Base-by-base conservation (phyloP, 2,329 filamentous ascomycete genomes). In the Calonectria fujianensis region DNA sequence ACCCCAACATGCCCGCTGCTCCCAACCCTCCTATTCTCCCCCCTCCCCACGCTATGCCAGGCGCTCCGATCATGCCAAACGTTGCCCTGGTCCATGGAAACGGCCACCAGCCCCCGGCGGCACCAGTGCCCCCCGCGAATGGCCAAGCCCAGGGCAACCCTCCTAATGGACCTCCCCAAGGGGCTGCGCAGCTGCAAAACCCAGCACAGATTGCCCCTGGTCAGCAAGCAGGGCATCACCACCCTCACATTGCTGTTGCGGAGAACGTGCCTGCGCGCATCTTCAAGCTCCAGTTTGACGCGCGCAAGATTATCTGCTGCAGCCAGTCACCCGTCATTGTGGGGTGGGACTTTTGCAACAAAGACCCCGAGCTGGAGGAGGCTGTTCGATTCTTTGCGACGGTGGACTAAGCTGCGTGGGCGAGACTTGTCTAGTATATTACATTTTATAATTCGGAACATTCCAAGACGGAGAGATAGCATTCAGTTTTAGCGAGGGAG, bases 221-320 rank as follows among this genome's bases (percentile, higher is more conserved):
- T 3, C 68, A 70, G 31, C 54, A 63, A 37, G 39, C 27, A n/a
- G 70, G 74, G 3, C 77, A 78, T 16, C 81, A 87, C 51, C 87
- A 90, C 69, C 88, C 87, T 4, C 88, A 89, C 74, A 87, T 89
- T 13, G 81, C 83, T 1, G 83, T 85, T 48, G 82, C 85, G 10
- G 89, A 91, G 75, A 85, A 86, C 39, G 88, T 87, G 70, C 87
- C 88, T 14, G 87, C 89, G 10, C 86, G 97, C 31, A 94, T 99
- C 4, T 99, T 98, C 88, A 99, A 99, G 85, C 89, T 98, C 45
- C 97, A 99, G 84, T 99, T 98, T 79, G 97, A 99, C 83, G 95
- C 96, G 0, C 91, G 96, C 29, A 93, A 96, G 80, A 97, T 99
- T 79, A 94, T 99, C 70, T 98, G 96, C 86, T 98, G 96, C 83